phyloP scores from a whole-genome alignment of 495 filamentous ascomycete species.

The Podospora comata region DNA sequence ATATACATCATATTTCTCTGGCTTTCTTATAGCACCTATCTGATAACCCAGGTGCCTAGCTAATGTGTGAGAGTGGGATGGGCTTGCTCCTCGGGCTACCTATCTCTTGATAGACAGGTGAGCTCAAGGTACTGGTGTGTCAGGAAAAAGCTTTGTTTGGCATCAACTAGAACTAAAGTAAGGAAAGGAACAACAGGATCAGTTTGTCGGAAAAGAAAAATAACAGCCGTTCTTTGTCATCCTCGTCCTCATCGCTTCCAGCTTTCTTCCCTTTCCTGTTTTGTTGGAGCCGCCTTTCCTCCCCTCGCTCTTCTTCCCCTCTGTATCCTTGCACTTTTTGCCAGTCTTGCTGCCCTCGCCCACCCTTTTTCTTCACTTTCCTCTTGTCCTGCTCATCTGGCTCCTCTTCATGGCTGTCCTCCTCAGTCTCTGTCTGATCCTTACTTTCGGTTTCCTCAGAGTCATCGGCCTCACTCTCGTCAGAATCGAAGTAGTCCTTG shows the following conservation, averaged over 20 bases:
- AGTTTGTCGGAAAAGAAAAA: too few relatives aligned
- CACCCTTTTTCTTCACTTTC: background rate
- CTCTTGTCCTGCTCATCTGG: background rate
- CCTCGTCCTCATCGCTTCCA: conserved; percentile 1
- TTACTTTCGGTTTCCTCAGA: background rate
- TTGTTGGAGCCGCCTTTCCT: background rate
- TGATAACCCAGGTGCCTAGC: too few relatives aligned
- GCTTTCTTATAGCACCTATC: too few relatives aligned
- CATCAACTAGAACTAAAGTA: too few relatives aligned
- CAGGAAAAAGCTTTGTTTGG: too few relatives aligned
- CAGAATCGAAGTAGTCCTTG: too few relatives aligned
- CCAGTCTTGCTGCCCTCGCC: background rate
- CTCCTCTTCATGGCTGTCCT: background rate
- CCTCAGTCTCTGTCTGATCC: background rate
- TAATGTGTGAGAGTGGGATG: too few relatives aligned
- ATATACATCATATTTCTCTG: too few relatives aligned
- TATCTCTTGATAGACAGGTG: too few relatives aligned
- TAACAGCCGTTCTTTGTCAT: background rate
- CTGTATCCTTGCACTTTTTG: background rate
- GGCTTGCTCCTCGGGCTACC: too few relatives aligned
- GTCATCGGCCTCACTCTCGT: background rate
- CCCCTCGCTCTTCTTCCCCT: background rate
- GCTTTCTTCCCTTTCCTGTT: background rate
- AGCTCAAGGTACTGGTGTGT: too few relatives aligned
- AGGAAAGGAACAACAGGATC: too few relatives aligned